Evolutionary conservation across 2,329 filamentous ascomycete genomes (phyloP).

Genomic region (Apiospora phragmitis): DNA sequence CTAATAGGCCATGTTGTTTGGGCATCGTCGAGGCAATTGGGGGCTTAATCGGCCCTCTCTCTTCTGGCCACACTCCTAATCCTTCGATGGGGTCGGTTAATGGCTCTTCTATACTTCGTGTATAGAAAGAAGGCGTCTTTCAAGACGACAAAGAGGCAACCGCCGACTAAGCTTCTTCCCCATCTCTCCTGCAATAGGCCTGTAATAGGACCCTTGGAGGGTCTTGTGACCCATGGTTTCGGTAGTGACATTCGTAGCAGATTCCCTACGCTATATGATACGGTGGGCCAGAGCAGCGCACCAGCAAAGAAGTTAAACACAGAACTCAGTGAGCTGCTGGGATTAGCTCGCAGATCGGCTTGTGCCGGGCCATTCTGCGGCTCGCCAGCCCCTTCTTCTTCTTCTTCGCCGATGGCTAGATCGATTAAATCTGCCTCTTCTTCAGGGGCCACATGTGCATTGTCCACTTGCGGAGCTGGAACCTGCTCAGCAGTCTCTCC

Average conservation of each 20-base stretch:
- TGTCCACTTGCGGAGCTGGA: not conserved
- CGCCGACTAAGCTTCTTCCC: constrained; percentile 86
- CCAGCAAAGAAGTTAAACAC: constrained; percentile 49
- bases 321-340: constrained; percentile 12
- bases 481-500: constrained; percentile 9
- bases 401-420: constrained; percentile 21
- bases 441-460: not conserved
- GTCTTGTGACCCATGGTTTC: constrained; percentile 59
- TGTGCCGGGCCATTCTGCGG: not conserved
- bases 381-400: not conserved
- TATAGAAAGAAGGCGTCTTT: constrained; percentile 67
- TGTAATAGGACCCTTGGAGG: constrained; percentile 36
- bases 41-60: constrained; percentile 21
- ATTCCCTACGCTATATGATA: constrained; percentile 79
- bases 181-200: constrained; percentile 81
- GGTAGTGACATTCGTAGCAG: constrained; percentile 70
- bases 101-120: constrained; percentile 62
- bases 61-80: constrained; percentile 50
- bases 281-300: constrained; percentile 74
- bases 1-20: not conserved
- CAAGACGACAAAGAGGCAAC: constrained; percentile 83
- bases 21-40: not conserved
- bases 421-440: constrained; percentile 20
- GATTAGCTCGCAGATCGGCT: constrained; percentile 3
- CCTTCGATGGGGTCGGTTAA: constrained; percentile 53